A percentile compares a stretch with the other conserved stretches of the same genome.
phyloP scores from a whole-genome alignment of 2,329 filamentous ascomycete species.

The Aspergillus pseudoterreus region DNA sequence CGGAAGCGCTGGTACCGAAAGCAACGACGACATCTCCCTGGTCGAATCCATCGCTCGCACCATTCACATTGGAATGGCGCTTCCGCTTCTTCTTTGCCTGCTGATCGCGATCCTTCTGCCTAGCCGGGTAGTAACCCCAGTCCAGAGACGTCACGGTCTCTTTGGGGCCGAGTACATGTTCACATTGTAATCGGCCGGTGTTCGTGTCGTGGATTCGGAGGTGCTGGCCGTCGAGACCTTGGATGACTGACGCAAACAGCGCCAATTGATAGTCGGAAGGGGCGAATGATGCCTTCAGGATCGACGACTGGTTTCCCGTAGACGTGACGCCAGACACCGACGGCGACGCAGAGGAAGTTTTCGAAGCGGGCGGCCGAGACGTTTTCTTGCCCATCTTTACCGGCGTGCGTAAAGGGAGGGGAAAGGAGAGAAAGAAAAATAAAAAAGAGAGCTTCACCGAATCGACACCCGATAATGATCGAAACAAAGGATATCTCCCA shows the following conservation, averaged over 20 bases:
- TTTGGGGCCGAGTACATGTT: conserved; percentile 46
- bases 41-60: conserved; percentile 28
- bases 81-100: conserved; percentile 51
- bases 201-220: conserved; percentile 51
- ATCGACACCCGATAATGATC: conserved; percentile 2
- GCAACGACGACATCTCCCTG: conserved; percentile 46
- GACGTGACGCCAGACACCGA: conserved; percentile 34
- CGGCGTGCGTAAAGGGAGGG: conserved; percentile 3
- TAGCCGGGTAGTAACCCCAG: conserved; percentile 45
- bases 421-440: background rate
- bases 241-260: conserved; percentile 52
- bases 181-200: conserved; percentile 49
- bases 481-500: conserved; percentile 6
- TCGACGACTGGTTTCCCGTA: conserved; percentile 43
- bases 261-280: conserved; percentile 50
- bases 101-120: conserved; percentile 32
- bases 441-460: conserved; percentile 2
- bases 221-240: conserved; percentile 51
- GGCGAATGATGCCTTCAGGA: conserved; percentile 49
- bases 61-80: conserved; percentile 42
- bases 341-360: conserved; percentile 40
- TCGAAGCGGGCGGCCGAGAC: conserved; percentile 39
- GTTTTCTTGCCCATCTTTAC: conserved; percentile 46
- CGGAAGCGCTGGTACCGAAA: conserved; percentile 47
- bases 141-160: conserved; percentile 48